Evolutionary conservation across 2,329 filamentous ascomycete species (phyloP), one percentile per base, ranked within the genome.

Genomic region (Xylaria sp.): DNA sequence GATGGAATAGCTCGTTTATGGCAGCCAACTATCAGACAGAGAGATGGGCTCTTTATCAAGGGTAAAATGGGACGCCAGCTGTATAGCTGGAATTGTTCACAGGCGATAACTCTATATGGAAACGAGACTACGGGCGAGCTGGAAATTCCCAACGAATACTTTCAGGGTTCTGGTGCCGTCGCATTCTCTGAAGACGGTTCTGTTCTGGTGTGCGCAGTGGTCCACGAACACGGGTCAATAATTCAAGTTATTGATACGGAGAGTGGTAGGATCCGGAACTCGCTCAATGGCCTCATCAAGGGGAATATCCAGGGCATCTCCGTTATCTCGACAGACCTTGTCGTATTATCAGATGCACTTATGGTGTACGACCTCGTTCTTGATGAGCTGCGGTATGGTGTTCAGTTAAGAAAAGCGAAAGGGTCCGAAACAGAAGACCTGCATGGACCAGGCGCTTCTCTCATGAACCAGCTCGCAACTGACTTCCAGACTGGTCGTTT

Each of bases 181-280:
- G 85, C 90, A 28, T 97, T 93, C 78, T 97, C 94, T 0, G 89
- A 93, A 71, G 94, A 97, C 78, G 93, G 93, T 1, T 97, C 94
- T 13, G 88, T 92, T 1, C 83, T 97, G n/a, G 94, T 93, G 60
- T 89, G 90, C 57, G 89, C 89, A 4, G 87, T 85, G 72, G 87
- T 86, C 39, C 82, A 82, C 37, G 78, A 82, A 10, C 85, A 88
- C 58, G 83, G 87, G 5, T 89, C 90, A 5, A 84, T 90, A 18
- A 85, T 97, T 12, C 90, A 96, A 75, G 85, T 97, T 63, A 88
- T 98, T 72, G 91, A 98, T 78, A 86, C 92, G 0, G 84, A 87
- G 25, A 89, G 87, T 10, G 93, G 93, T 13, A 83, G 82, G 9
- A 84, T 97, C 46, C 88, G 88, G 66, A 87, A 89, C 72, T 89